phyloP scores from a whole-genome alignment of 495 filamentous ascomycete genomes.

The Tricharina praecox region DNA sequence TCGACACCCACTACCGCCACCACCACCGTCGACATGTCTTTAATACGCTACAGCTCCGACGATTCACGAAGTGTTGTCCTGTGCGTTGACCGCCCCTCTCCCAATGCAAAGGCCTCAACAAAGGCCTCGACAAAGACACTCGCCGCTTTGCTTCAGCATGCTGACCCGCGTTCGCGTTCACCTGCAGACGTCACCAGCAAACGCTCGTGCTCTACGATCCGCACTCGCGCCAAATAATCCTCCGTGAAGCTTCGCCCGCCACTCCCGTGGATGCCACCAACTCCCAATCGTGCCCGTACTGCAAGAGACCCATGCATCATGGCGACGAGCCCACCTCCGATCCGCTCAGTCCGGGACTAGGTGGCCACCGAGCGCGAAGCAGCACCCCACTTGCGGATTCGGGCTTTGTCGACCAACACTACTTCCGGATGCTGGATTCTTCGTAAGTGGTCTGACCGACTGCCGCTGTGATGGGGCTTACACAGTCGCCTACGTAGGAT shows the following conservation, averaged over 20 bases:
- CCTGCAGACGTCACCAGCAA: conserved; percentile 69
- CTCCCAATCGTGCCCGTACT: conserved; percentile 57
- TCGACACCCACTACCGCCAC: too few relatives aligned
- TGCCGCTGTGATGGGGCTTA: too few relatives aligned
- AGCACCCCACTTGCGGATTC: conserved; percentile 29
- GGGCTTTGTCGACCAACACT: conserved; percentile 70
- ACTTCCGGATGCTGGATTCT: conserved; percentile 78
- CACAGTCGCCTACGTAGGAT: background rate
- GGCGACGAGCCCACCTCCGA: conserved; percentile 28
- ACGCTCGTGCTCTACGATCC: conserved; percentile 83
- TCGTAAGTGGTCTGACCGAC: conserved; percentile 6
- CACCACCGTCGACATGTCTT: conserved; percentile 42
- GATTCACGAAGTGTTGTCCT: conserved; percentile 47
- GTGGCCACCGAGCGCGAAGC: background rate
- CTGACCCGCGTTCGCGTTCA: too few relatives aligned
- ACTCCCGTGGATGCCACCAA: conserved; percentile 22
- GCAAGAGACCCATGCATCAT: conserved; percentile 45
- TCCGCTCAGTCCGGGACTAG: conserved; percentile 3
- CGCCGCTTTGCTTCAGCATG: background rate
- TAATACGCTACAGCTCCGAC: conserved; percentile 45
- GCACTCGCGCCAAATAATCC: conserved; percentile 64
- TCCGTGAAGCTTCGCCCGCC: conserved; percentile 41
- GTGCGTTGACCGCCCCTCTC: conserved; percentile 32
- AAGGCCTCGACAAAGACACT: too few relatives aligned
- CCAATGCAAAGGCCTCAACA: too few relatives aligned